These are phyloP conservation scores for Pyrus betulifolia DNA, from an alignment of 306 rosid species.

Conservation along the genomic window DNA sequence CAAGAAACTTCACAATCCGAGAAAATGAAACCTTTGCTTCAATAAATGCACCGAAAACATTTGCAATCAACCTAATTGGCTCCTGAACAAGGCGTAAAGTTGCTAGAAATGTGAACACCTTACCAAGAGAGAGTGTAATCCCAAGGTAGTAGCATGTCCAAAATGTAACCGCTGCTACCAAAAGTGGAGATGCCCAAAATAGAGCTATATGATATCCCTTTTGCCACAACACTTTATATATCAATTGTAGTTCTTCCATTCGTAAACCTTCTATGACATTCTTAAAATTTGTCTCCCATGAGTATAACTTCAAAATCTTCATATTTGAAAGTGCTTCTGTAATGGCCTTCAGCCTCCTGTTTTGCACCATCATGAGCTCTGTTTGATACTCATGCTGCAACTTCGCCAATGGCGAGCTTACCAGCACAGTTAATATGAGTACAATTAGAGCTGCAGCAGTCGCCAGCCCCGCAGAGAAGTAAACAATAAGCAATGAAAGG, in stretches of 20 bases:
- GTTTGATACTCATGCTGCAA: constrained; percentile 21
- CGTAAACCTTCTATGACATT: constrained; percentile 10
- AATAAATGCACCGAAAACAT: constrained; percentile 19
- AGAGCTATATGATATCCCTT: constrained; percentile 6
- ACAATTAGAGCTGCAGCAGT: constrained; percentile 16
- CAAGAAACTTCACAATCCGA: constrained; percentile 23
- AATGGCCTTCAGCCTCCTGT: constrained; percentile 16
- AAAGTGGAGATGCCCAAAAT: constrained; percentile 27
- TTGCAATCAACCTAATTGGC: constrained; percentile 22
- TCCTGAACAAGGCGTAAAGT: constrained; percentile 27
- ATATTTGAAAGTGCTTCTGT: constrained; percentile 23
- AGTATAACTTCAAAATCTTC: constrained; percentile 30
- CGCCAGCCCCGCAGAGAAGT: constrained; percentile 21
- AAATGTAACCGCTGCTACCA: constrained; percentile 21
- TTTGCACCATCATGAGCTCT: constrained; percentile 16
- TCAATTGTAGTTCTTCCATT: constrained; percentile 15
- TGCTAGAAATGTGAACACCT: constrained; percentile 24
- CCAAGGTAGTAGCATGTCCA: constrained; percentile 30
- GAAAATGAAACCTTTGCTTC: constrained; percentile 22
- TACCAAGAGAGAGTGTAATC: constrained; percentile 9
- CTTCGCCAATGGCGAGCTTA: constrained; percentile 16
- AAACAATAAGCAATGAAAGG: constrained; percentile 13
- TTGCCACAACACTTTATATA: neutral
- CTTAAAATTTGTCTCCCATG: constrained; percentile 29
- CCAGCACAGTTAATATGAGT: constrained; percentile 7